phyloP scores from a whole-genome alignment of 371 early-diverging fungal species.

The Haplosporangium sp. region DNA sequence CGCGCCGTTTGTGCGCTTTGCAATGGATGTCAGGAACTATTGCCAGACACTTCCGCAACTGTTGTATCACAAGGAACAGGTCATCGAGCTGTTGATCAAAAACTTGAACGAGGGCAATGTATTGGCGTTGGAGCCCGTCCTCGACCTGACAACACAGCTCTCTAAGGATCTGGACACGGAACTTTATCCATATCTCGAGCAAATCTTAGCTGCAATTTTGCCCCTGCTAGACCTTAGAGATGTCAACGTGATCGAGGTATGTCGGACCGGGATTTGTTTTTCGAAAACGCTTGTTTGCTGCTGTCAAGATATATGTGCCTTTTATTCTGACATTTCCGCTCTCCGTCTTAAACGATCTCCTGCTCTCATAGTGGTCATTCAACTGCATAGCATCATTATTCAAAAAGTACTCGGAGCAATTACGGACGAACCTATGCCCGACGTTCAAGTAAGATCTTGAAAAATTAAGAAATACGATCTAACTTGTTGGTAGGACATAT shows the following conservation, averaged over 20 bases:
- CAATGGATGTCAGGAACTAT: conserved; percentile 69
- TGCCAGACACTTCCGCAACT: conserved; percentile 86
- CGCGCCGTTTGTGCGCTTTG: conserved; percentile 78
- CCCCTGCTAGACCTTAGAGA: conserved; percentile 74
- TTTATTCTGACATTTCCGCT: neutral
- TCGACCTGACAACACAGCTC: conserved; percentile 80
- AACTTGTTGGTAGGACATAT: neutral
- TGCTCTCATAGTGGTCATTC: conserved; percentile 73
- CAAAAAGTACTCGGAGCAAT: conserved; percentile 83
- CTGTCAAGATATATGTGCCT: neutral
- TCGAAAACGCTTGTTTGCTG: neutral
- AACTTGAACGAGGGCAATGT: conserved; percentile 70
- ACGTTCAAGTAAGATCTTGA: conserved; percentile 68
- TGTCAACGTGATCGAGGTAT: conserved; percentile 82
- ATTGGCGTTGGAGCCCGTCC: conserved; percentile 75
- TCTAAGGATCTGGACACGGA: conserved; percentile 94
- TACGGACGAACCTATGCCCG: conserved; percentile 73
- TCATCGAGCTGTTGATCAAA: conserved; percentile 75
- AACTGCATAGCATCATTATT: conserved; percentile 90
- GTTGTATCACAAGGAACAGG: conserved; percentile 86
- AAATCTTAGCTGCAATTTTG: conserved; percentile 69
- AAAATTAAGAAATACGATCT: neutral
- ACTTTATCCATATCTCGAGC: conserved; percentile 82
- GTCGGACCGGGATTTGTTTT: neutral
- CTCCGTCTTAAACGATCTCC: neutral